These are phyloP conservation scores for Aureobasidium subglaciale DNA, from an alignment of 2,329 filamentous ascomycete species.

Conservation along the genomic window DNA sequence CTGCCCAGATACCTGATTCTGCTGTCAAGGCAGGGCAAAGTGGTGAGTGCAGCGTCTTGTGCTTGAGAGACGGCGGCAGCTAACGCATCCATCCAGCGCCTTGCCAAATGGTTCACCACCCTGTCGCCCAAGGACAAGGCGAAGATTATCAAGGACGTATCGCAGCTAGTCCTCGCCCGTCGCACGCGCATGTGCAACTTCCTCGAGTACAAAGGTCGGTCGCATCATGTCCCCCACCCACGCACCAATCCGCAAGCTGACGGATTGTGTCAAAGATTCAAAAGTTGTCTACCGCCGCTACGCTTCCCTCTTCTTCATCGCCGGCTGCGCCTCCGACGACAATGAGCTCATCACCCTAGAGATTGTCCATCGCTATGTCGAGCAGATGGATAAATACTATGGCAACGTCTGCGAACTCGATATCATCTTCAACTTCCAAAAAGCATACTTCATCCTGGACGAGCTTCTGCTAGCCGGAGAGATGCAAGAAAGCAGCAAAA, in stretches of 20 bases:
- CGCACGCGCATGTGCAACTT: conserved; percentile 99
- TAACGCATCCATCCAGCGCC: conserved; percentile 56
- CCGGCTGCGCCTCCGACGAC: conserved; percentile 91
- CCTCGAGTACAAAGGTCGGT: conserved; percentile 90
- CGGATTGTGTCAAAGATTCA: conserved; percentile 58
- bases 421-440: conserved; percentile 99
- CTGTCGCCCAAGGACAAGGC: conserved; percentile 97
- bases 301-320: conserved; percentile 98
- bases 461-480: conserved; percentile 92
- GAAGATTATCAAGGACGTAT: conserved; percentile 99
- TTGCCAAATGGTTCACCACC: conserved; percentile 99
- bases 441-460: conserved; percentile 98
- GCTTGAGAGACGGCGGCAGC: conserved; percentile 24
- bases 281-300: conserved; percentile 99
- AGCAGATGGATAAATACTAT: conserved; percentile 99
- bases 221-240: conserved; percentile 19
- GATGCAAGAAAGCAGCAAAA: conserved; percentile 98
- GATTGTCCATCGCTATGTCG: conserved; percentile 97
- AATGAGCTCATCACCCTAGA: conserved; percentile 98
- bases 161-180: conserved; percentile 90
- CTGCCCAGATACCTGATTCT: conserved; percentile 82
- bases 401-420: conserved; percentile 99
- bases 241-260: conserved; percentile 16
- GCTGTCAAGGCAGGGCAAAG: conserved; percentile 97
- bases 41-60: conserved; percentile 50